A percentile compares a stretch with the other conserved stretches of the same genome.
Evolutionary conservation across 805 yeast genomes (phyloP).

Genomic region (Brettanomyces naardenensis): DNA sequence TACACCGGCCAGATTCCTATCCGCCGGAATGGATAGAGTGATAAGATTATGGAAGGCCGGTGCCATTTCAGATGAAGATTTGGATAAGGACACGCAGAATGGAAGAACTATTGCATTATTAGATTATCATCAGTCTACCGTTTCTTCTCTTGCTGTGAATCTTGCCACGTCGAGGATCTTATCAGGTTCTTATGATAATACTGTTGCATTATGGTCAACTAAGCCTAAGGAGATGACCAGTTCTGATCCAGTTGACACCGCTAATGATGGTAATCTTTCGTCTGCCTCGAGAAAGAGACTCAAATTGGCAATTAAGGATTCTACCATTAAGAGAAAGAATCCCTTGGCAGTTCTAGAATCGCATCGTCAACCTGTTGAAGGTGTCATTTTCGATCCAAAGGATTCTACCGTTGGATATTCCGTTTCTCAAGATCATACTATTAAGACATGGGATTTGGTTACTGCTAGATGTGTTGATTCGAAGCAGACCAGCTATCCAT

Average conservation of each 20-base stretch:
- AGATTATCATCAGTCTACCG: constrained; percentile 86
- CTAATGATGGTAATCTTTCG: constrained; percentile 37
- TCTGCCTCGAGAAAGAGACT: constrained; percentile 86
- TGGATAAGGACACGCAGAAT: constrained; percentile 34
- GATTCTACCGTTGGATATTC: constrained; percentile 86
- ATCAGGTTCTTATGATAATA: constrained; percentile 77
- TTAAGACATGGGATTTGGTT: constrained; percentile 93
- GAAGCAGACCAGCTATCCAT: constrained; percentile 76
- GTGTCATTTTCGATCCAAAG: constrained; percentile 59
- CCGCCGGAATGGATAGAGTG: constrained; percentile 86
- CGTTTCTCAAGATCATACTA: constrained; percentile 90
- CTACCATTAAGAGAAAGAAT: constrained; percentile 70
- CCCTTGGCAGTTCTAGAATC: constrained; percentile 75
- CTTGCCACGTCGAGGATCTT: constrained; percentile 50
- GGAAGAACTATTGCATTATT: constrained; percentile 79
- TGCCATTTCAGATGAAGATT: constrained; percentile 33
- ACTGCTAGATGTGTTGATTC: constrained; percentile 84
- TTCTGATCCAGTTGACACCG: constrained; percentile 38
- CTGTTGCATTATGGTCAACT: constrained; percentile 85
- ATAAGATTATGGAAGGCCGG: constrained; percentile 81
- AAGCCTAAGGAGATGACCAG: constrained; percentile 73
- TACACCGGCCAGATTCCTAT: constrained; percentile 63
- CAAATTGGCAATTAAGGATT: constrained; percentile 69
- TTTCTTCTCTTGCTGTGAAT: constrained; percentile 66
- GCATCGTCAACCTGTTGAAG: constrained; percentile 85